Evolutionary conservation across 345 rosid genomes (phyloP), one percentile per base, ranked within the genome.

Genomic region (Lepidium aucheri): DNA sequence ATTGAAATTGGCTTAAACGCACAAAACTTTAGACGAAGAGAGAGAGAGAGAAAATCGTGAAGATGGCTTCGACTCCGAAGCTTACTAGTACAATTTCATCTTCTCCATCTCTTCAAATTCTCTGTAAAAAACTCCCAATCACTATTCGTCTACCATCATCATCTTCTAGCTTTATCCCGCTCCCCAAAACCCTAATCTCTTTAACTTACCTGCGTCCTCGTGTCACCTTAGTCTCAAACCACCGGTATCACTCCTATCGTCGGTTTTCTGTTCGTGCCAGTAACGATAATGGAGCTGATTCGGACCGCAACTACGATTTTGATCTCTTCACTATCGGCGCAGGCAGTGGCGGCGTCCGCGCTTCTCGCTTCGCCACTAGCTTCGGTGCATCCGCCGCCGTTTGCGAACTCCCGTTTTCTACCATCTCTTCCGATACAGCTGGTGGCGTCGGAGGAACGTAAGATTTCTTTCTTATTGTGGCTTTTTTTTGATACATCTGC

Each of bases 361-460:
- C 96, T 39, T 88, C 97, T 35, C 97, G 97, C 36, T 90, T 90
- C 56, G 90, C 96, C 5, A 74, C 98, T 58, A 84, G 81, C 83
- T 85, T 81, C 51, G 98, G 97, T 12, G 96, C 96, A 24, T 74
- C 90, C 36, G 98, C 86, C 47, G 98, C 98, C 60, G 82, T 93
- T 38, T 93, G 98, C 54, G 98, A 93, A 78, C 98, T 93, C 4
- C 98, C 98, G 1, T 93, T 90, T 67, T 77, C 94, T 32, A 81
- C 96, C 52, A 81, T 93, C 46, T 90, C 98, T 52, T 93, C 98
- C 7, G 98, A 93, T 12, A 82, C 94, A 9, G 63, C 88, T 16
- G 98, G 98, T 22, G 97, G 98, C 72, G 88, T 89, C 30, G 98
- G 98, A 30, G 98, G 98, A 72, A 93, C 97, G 98, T 93, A 76